A percentile compares a stretch with the other conserved stretches of the same genome.
phyloP scores from a whole-genome alignment of 1,284 basidiomycete species.

The Leccinum brunneo-olivaceum region DNA sequence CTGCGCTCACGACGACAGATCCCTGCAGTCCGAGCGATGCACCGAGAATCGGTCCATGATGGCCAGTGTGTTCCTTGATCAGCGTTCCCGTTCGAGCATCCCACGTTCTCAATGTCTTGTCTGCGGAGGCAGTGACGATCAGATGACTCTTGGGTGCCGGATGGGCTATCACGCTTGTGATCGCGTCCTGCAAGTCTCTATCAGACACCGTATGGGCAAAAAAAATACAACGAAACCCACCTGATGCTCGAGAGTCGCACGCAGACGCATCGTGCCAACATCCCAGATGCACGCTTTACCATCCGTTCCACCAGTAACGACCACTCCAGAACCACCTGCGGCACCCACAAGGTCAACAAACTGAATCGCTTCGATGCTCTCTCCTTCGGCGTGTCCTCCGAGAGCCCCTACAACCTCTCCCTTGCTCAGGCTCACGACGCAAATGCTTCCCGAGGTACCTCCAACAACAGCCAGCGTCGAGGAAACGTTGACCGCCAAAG shows the following conservation, averaged over 20 bases:
- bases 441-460: slow-evolving; percentile 75
- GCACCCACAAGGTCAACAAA: slow-evolving; percentile 76
- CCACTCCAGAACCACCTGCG: slow-evolving; percentile 53
- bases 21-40: slow-evolving; percentile 68
- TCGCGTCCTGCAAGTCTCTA: slow-evolving; percentile 58
- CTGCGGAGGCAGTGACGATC: slow-evolving; percentile 79
- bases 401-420: slow-evolving; percentile 79
- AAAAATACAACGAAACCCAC: slow-evolving; percentile 39
- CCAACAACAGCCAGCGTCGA: slow-evolving; percentile 88
- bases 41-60: slow-evolving; percentile 74
- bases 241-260: slow-evolving; percentile 75
- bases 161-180: slow-evolving; percentile 75
- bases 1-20: slow-evolving; percentile 71
- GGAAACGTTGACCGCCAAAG: slow-evolving; percentile 77
- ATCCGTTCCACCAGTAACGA: slow-evolving; percentile 88
- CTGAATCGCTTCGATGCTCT: slow-evolving; percentile 84
- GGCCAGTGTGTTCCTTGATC: slow-evolving; percentile 78
- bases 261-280: slow-evolving; percentile 73
- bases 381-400: slow-evolving; percentile 80
- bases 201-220: slow-evolving; percentile 1
- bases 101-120: slow-evolving; percentile 86
- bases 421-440: slow-evolving; percentile 81
- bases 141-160: slow-evolving; percentile 70
- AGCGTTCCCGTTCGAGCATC: slow-evolving; percentile 83
- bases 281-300: slow-evolving; percentile 96